Base-by-base conservation (phyloP, 257 asterid species). In the Orobanche coerulescens region DNA sequence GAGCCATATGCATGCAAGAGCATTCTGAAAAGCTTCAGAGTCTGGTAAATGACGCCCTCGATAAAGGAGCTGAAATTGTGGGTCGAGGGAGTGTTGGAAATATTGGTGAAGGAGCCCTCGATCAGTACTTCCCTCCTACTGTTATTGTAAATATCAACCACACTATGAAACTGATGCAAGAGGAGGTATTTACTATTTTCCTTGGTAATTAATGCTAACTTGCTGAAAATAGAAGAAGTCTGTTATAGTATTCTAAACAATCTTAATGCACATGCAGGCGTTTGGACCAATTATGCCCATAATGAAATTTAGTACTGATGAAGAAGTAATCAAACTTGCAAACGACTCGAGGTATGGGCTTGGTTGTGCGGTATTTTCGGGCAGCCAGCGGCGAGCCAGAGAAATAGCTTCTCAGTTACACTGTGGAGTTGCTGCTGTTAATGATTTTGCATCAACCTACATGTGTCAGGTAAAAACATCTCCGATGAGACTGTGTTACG, bases 391-490 rank as follows among this genome's bases (percentile, higher is more conserved):
- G 6, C 84, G 96, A 53, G 95, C 98, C 46, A 92, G 62, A 72
- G 72, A 31, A 25, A 92, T 88, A 64, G 93, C 95, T 67, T 88
- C 95, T 30, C 89, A 86, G 67, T 56, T 88, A 59, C 95, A 79
- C 33, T 92, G 96, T 67, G 98, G 98, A 69, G 77, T 79, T 71
- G 95, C 90, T 62, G 98, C 96, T 2, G 44, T 92, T 42, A 92
- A 92, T 71, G 98, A 92, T 76, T 92, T 92, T 13, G 98, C 95
- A 58, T 84, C 96, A 53, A 78, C 51, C 70, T 92, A 92, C 79
- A 88, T 92, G 98, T 92, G 98, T 50, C 98, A 92, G 96, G 98
- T 91, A 82, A 62, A n/a, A n/a, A n/a, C n/a, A n/a, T n/a, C n/a
- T n/a, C n/a, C n/a, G n/a, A n/a, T n/a, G n/a, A n/a, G n/a, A n/a